phyloP scores from a whole-genome alignment of 1,139 yeast species.

The Candida frijolesensis region DNA sequence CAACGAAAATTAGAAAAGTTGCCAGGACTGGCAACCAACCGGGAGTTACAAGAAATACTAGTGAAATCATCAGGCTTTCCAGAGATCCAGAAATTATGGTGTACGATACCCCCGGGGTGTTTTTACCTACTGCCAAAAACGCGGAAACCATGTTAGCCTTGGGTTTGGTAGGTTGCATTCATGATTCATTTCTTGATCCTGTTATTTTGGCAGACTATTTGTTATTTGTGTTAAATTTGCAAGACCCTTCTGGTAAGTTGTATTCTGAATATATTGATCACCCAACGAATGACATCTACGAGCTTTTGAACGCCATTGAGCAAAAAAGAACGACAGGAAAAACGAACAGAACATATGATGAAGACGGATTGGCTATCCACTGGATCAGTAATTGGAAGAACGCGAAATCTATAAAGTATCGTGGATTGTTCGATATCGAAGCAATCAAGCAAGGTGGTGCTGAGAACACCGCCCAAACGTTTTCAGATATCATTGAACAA shows the following conservation, averaged over 20 bases:
- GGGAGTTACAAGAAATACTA: conserved; percentile 83
- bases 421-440: conserved; percentile 40
- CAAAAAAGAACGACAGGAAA: conserved; percentile 37
- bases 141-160: conserved; percentile 75
- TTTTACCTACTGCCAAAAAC: conserved; percentile 72
- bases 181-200: conserved; percentile 72
- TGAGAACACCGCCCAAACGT: conserved; percentile 15
- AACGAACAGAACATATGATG: conserved; percentile 45
- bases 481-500: conserved; percentile 25
- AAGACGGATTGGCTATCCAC: conserved; percentile 63
- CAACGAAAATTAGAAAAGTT: conserved; percentile 58
- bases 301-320: conserved; percentile 60
- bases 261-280: conserved; percentile 50
- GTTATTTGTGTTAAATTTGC: conserved; percentile 70
- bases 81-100: conserved; percentile 68
- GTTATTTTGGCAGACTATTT: conserved; percentile 86
- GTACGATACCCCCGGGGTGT: conserved; percentile 93
- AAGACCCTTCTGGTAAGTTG: conserved; percentile 47
- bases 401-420: conserved; percentile 45
- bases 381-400: conserved; percentile 72
- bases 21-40: conserved; percentile 88
- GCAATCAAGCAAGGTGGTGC: conserved; percentile 35
- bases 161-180: conserved; percentile 78
- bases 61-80: conserved; percentile 71
- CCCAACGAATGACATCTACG: conserved; percentile 78